Evolutionary conservation across 495 filamentous ascomycete species (phyloP).

Genomic region (Cairneyella variabilis): DNA sequence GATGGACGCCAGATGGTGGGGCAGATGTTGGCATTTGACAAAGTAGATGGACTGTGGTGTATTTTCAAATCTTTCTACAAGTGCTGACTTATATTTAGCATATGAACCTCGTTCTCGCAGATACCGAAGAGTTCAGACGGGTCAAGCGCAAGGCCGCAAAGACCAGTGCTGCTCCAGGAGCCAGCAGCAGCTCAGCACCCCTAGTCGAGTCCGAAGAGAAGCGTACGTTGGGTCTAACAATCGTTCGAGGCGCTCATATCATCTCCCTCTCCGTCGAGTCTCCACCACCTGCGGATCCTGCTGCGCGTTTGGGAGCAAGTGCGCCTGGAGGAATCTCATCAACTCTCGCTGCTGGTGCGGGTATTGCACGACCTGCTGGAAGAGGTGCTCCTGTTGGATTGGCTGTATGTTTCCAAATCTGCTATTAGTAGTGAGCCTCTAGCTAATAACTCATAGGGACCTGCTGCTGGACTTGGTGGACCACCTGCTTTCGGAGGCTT

Average conservation of each 20-base stretch:
- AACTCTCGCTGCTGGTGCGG: slow-evolving; percentile 76
- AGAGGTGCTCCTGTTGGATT: slow-evolving; percentile 84
- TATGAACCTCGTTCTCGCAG: slow-evolving; percentile 98
- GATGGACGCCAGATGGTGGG: slow-evolving; percentile 97
- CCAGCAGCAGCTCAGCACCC: slow-evolving; percentile 43
- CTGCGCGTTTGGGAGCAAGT: slow-evolving; percentile 77
- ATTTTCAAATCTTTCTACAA: background rate
- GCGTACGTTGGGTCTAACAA: slow-evolving; percentile 89
- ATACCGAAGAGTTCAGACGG: slow-evolving; percentile 97
- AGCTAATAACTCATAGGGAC: slow-evolving; percentile 54
- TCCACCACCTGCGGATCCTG: slow-evolving; percentile 92
- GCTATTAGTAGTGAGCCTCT: background rate
- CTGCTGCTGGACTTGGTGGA: slow-evolving; percentile 84
- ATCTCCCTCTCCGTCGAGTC: slow-evolving; percentile 94
- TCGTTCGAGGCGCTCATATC: slow-evolving; percentile 89
- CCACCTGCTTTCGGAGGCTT: slow-evolving; percentile 34
- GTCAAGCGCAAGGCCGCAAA: slow-evolving; percentile 86
- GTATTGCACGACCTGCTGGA: slow-evolving; percentile 88
- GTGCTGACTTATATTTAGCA: slow-evolving; percentile 52
- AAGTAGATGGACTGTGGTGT: slow-evolving; percentile 66
- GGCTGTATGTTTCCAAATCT: slow-evolving; percentile 43
- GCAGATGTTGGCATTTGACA: slow-evolving; percentile 96
- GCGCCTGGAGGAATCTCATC: slow-evolving; percentile 62
- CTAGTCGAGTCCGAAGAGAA: slow-evolving; percentile 91
- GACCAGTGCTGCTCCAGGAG: slow-evolving; percentile 61